Evolutionary conservation across 1,284 basidiomycete genomes (phyloP), one percentile per base, ranked within the genome.

Genomic region (Ceratobasidium sp.): DNA sequence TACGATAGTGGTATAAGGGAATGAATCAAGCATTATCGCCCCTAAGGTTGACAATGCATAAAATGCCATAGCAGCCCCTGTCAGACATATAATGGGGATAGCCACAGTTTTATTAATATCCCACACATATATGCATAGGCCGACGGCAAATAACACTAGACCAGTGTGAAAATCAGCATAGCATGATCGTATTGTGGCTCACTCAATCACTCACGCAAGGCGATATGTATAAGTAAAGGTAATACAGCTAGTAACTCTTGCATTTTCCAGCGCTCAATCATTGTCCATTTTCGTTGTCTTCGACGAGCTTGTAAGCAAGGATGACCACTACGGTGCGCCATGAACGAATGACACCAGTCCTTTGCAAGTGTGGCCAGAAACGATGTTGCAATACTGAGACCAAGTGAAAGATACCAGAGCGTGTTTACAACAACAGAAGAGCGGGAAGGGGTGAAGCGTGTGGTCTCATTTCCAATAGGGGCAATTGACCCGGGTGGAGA

Each of bases 331-430:
- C 56, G 39, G 25, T 25, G 16, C 13, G 56, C 41, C 56, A 58
- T 58, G 36, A 44, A 58, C 5, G 42, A 44, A 41, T 58, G 42
- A 23, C 56, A 58, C 56, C 56, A 58, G 11, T 58, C 56, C 27
- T 58, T 58, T 1, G 56, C 56, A n/a, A 58, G 41, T 11, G 44
- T 44, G 29, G 56, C 56, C 13, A 58, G 4, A 27, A 58, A 41
- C 2, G 56, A 27, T 25, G 42, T 41, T 2, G 56, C 41, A 23
- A 58, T 29, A 29, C 56, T 58, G 13, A 58, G 56, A 27, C 41
- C n/a, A n/a, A 58, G 56, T 8, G 56, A 44, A 9, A 58, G 27
- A n/a, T 25, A 58, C 56, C 56, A 58, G 11, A 58, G 42, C 2
- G 21, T 29, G 27, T 58, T 58, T 2, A 58, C 25, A 11, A 36